phyloP scores from a whole-genome alignment of 345 rosid genomes.

The Corymbia maculata region DNA sequence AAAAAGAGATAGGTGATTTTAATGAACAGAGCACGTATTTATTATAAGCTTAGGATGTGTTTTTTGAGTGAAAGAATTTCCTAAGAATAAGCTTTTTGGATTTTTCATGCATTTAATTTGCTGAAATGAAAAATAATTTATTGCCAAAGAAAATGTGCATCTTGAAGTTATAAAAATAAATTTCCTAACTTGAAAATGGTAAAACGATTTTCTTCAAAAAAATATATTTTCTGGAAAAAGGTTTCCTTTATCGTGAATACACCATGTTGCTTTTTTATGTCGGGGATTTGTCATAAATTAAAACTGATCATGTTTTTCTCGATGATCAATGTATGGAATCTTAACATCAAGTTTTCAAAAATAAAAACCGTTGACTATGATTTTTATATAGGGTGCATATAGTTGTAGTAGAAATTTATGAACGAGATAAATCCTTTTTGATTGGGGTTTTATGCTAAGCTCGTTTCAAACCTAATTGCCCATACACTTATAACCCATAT shows the following conservation, averaged over 20 bases:
- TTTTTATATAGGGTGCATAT: background rate
- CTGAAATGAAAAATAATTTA: too few species aligned
- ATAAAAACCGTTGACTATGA: background rate
- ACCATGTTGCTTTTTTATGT: background rate
- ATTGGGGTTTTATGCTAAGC: background rate
- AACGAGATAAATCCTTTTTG: background rate
- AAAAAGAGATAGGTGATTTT: too few species aligned
- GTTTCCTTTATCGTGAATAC: background rate
- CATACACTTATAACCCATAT: background rate
- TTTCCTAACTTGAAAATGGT: background rate
- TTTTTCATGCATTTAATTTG: too few species aligned
- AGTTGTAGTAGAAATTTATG: background rate
- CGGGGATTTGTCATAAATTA: background rate
- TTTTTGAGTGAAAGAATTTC: too few species aligned
- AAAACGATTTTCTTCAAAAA: background rate
- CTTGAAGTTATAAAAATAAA: too few species aligned
- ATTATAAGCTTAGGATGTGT: too few species aligned
- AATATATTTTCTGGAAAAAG: background rate
- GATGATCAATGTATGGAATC: background rate
- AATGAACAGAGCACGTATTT: too few species aligned
- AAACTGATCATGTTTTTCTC: background rate
- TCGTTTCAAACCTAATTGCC: background rate
- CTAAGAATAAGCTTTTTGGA: too few species aligned
- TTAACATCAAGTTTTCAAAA: background rate
- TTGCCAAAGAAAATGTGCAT: too few species aligned